Base-by-base conservation (phyloP, 1,284 basidiomycete genomes). In the Fomitopsis schrenkii region DNA sequence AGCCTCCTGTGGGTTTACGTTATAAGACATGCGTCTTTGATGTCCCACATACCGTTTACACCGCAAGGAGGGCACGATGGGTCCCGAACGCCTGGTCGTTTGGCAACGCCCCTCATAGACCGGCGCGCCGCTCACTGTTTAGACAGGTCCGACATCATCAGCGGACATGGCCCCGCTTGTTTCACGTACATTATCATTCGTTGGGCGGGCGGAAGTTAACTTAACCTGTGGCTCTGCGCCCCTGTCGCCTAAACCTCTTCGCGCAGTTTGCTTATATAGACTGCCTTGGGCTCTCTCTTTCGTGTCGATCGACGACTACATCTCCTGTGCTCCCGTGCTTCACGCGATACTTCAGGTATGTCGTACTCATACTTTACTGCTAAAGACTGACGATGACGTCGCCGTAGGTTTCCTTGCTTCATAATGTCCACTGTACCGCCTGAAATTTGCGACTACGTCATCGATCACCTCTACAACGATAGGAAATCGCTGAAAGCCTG, bases 401-500 rank as follows among this genome's bases (percentile, higher is more conserved):
- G 19, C 1, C 35, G 17, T 9, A 44, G 38, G 2, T 19, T 14
- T 46, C 22, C 15, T 42, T 48, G 5, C 14, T 4, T 15, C 28
- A 41, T 54, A 53, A 70, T 70, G 68, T 45, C 65, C 30, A 54
- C 30, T 14, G 57, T 78, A 28, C 72, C 75, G n/a, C 63, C 65
- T 53, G 77, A 79, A 62, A 65, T 78, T 40, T 64, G 72, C 44
- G 76, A 78, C 67, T 68, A 72, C 50, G 70, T 78, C 61, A 71
- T 78, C 62, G 75, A 76, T 64, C 75, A 71, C 56, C 71, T 77
- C 22, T 70, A 75, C 64, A 62, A 71, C 55, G 75, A 79, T 58
- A 59, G 50, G 7, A 38, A 57, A 3, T 59, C 73, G 10, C 71
- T 79, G 42, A 64, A 61, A 48, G 63, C 72, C 0, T 78, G 76